These are phyloP conservation scores for Chrysoporthe cubensis DNA, from an alignment of 2,329 filamentous ascomycete genomes.

Conservation along the genomic window DNA sequence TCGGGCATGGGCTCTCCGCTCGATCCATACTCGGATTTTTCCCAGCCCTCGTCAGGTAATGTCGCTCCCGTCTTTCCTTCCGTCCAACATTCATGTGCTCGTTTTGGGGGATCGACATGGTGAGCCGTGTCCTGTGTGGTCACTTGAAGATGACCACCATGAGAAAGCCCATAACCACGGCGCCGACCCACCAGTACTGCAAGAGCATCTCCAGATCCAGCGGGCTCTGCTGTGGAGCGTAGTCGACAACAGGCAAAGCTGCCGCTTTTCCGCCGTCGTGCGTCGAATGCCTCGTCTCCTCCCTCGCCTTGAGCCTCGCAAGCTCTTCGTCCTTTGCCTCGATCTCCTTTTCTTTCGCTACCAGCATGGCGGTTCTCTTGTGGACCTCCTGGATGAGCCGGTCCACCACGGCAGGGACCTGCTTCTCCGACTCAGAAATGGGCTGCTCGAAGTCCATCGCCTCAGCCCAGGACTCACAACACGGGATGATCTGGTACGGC, in stretches of 20 bases:
- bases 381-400: conserved; percentile 15
- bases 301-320: not conserved
- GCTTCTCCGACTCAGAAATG: conserved; percentile 24
- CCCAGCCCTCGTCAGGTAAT: not conserved
- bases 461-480: conserved; percentile 23
- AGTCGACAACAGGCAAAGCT: too few relatives aligned
- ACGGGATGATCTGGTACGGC: conserved; percentile 22
- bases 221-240: too few relatives aligned
- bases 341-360: conserved; percentile 15
- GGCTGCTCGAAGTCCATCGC: conserved; percentile 18
- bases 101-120: not conserved
- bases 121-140: not conserved
- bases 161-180: not conserved
- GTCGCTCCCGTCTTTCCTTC: not conserved
- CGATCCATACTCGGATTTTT: too few relatives aligned
- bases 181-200: conserved; percentile 15
- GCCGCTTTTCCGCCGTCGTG: too few relatives aligned
- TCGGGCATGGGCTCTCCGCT: not conserved
- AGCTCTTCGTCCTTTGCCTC: conserved; percentile 21
- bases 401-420: conserved; percentile 17
- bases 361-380: conserved; percentile 7
- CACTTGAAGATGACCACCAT: conserved; percentile 8
- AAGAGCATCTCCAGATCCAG: conserved; percentile 5
- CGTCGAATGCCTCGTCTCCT: not conserved
- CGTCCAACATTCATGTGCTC: not conserved